These are phyloP conservation scores for Austroboletus novae-zelandiae DNA, from an alignment of 1,284 basidiomycete genomes.

Conservation along the genomic window DNA sequence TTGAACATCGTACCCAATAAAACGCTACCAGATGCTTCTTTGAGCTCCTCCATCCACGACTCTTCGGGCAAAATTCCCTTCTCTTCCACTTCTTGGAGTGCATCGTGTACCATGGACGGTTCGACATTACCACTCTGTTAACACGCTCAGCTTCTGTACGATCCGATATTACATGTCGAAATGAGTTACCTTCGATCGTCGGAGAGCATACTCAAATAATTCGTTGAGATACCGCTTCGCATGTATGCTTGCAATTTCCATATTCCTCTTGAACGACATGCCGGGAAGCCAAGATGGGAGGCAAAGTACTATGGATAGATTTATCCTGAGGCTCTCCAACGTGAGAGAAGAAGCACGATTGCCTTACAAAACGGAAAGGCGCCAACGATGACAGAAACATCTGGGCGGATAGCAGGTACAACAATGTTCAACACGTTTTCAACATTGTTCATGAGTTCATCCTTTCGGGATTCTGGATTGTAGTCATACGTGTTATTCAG, in stretches of 20 bases:
- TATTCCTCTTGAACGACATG: neutral
- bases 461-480: neutral
- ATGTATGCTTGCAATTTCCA: neutral
- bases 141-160: no score
- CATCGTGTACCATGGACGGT: no score
- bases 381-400: slow-evolving; percentile 2
- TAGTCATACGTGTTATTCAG: slow-evolving; percentile 11
- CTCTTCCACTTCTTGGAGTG: no score
- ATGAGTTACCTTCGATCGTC: neutral
- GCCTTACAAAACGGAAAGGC: no score
- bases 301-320: neutral
- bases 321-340: neutral
- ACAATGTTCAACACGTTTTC: no score
- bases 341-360: neutral
- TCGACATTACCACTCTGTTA: no score
- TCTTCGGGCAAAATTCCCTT: no score
- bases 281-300: slow-evolving; percentile 13
- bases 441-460: neutral
- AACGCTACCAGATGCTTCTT: no score
- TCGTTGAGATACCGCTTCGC: neutral
- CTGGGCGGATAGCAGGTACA: slow-evolving; percentile 1
- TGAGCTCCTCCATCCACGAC: no score
- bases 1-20: no score
- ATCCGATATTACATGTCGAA: no score
- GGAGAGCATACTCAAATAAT: neutral